phyloP scores from a whole-genome alignment of 1,284 basidiomycete species.

The Trametes pubescens region DNA sequence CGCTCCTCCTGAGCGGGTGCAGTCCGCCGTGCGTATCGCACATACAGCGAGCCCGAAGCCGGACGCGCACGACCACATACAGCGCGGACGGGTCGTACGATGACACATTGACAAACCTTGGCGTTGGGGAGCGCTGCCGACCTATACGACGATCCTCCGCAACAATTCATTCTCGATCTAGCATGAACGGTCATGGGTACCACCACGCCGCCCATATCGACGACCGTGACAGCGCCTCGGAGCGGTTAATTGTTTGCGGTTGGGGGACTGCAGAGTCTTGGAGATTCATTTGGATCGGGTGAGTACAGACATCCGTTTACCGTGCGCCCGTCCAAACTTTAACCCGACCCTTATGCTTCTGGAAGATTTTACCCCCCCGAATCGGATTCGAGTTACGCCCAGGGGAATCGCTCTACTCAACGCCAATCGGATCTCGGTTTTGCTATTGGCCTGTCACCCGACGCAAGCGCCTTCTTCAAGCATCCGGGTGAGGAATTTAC shows the following conservation, averaged over 20 bases:
- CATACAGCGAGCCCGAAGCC: neutral
- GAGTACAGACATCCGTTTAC: neutral
- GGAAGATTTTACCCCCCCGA: too few relatives aligned
- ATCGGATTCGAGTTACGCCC: too few relatives aligned
- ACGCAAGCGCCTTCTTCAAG: neutral
- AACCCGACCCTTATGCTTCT: neutral
- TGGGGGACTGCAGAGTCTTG: neutral
- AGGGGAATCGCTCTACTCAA: too few relatives aligned
- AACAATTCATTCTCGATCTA: neutral
- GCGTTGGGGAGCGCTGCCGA: too few relatives aligned
- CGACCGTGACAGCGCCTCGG: too few relatives aligned
- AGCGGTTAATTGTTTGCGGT: neutral
- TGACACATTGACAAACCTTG: neutral
- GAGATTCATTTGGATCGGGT: neutral
- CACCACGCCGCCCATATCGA: neutral
- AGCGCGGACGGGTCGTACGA: neutral
- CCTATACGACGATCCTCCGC: slow-evolving; percentile 8
- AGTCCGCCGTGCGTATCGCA: neutral
- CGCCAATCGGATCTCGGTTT: too few relatives aligned
- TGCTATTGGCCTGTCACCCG: too few relatives aligned
- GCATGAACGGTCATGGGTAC: neutral
- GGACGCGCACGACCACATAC: neutral
- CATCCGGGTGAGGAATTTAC: neutral
- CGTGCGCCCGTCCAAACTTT: neutral
- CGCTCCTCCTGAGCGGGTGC: neutral